Conservation (phyloP, 129 eudicot species). For the Silybum marianum region DNA sequence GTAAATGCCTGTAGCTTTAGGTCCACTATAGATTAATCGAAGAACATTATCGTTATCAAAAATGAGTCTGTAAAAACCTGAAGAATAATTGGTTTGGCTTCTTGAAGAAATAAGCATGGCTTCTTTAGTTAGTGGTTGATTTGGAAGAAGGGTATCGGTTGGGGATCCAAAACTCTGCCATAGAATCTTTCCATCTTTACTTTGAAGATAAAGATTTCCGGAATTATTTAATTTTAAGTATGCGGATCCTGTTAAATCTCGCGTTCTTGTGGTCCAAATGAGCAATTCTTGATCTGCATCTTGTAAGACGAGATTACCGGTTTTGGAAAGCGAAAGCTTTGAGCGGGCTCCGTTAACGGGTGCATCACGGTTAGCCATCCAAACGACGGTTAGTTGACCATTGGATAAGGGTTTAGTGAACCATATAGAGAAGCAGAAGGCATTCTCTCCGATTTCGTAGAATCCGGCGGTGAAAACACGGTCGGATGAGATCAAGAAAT, state of each 20-base stretch:
- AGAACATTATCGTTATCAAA: slow-evolving; percentile 57
- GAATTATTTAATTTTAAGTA: slow-evolving; percentile 25
- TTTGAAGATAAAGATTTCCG: slow-evolving; percentile 47
- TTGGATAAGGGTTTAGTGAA: slow-evolving; percentile 32
- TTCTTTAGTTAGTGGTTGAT: slow-evolving; percentile 37
- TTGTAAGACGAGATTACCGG: slow-evolving; percentile 42
- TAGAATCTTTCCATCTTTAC: slow-evolving; percentile 14
- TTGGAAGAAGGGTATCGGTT: slow-evolving; percentile 56
- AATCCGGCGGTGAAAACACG: slow-evolving; percentile 38
- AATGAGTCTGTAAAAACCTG: slow-evolving; percentile 45
- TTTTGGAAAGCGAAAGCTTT: slow-evolving; percentile 23
- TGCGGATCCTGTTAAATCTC: neutral
- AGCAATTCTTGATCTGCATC: slow-evolving; percentile 40
- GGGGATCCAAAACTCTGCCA: slow-evolving; percentile 68
- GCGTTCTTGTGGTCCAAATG: slow-evolving; percentile 42
- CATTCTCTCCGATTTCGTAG: slow-evolving; percentile 37
- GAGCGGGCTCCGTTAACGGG: slow-evolving; percentile 53
- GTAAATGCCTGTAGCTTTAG: slow-evolving; percentile 38
- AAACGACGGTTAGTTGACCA: slow-evolving; percentile 32
- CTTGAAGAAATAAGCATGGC: slow-evolving; percentile 40
- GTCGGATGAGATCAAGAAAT: slow-evolving; percentile 26
- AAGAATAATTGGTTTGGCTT: slow-evolving; percentile 36
- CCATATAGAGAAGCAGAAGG: slow-evolving; percentile 52
- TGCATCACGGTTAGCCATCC: slow-evolving; percentile 61
- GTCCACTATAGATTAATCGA: slow-evolving; percentile 40